Percentiles rank a stretch among this genome's conserved stretches.
Evolutionary conservation across 176 grass and related monocot species (phyloP).

Genomic region (Pontederia paniculata): DNA sequence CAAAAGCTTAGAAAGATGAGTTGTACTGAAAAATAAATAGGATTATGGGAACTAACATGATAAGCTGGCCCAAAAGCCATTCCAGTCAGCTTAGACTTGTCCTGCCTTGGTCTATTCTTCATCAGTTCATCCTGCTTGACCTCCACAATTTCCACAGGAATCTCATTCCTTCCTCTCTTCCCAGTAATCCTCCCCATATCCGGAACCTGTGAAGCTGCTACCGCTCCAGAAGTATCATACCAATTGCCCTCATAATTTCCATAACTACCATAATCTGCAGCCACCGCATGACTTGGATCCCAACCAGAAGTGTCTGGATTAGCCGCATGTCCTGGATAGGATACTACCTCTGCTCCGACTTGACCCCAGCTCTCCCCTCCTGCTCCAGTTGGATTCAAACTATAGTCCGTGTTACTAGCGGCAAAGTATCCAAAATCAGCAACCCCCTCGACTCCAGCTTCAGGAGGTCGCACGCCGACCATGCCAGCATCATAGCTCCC

Average conservation of each 20-base stretch:
- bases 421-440: background rate
- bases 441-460: conserved; percentile 19
- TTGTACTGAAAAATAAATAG: background rate
- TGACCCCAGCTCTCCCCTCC: conserved; percentile 33
- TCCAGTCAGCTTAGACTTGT: conserved; percentile 74
- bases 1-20: no score
- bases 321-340: conserved; percentile 21
- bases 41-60: conserved; percentile 37
- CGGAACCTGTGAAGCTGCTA: conserved; percentile 11
- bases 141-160: conserved; percentile 60
- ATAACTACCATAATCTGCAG: conserved; percentile 19
- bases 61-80: conserved; percentile 85
- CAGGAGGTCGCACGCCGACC: background rate
- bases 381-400: conserved; percentile 40
- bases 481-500: background rate
- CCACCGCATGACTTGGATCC: conserved; percentile 40
- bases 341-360: conserved; percentile 10
- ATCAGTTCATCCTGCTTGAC: conserved; percentile 84
- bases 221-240: conserved; percentile 15
- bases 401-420: background rate
- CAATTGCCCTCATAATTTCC: conserved; percentile 21
- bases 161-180: conserved; percentile 76
- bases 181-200: conserved; percentile 51
- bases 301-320: conserved; percentile 28
- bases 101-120: conserved; percentile 81